These are phyloP conservation scores for Pythium plurisporium DNA, from an alignment of 352 stramenopile species.

Conservation along the genomic window DNA sequence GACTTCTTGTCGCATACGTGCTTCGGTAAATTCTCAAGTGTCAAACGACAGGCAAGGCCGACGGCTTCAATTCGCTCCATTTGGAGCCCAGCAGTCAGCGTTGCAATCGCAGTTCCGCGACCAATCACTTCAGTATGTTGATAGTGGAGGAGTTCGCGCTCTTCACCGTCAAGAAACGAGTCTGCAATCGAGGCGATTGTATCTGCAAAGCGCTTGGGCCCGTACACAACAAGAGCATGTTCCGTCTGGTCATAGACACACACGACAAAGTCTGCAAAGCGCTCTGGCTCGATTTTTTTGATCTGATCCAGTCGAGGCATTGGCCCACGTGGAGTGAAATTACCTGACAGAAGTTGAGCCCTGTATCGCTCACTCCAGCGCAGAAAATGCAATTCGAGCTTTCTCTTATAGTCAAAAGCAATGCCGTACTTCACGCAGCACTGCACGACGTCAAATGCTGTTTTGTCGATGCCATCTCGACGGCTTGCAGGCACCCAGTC, in stretches of 20 bases:
- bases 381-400: slow-evolving; percentile 1
- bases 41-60: not conserved
- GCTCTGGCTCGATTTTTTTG: not conserved
- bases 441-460: not conserved
- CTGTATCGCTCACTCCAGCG: not conserved
- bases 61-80: not conserved
- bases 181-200: not conserved
- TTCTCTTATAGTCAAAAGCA: not conserved
- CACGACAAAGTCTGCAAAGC: slow-evolving; percentile 1
- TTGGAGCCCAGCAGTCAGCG: not conserved
- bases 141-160: not conserved
- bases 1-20: not conserved
- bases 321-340: not conserved
- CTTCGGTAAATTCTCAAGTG: not conserved
- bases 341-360: not conserved
- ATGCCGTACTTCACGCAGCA: not conserved
- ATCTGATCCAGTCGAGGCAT: not conserved
- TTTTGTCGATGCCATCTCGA: not conserved
- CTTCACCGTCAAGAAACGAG: not conserved
- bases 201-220: not conserved
- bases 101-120: not conserved
- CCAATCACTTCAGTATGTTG: slow-evolving; percentile 1
- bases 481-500: not conserved
- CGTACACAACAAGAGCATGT: not conserved
- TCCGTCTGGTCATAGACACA: slow-evolving; percentile 1